Base-by-base conservation (phyloP, 768 basidiomycete species). In the Hysterangium stoloniferum region DNA sequence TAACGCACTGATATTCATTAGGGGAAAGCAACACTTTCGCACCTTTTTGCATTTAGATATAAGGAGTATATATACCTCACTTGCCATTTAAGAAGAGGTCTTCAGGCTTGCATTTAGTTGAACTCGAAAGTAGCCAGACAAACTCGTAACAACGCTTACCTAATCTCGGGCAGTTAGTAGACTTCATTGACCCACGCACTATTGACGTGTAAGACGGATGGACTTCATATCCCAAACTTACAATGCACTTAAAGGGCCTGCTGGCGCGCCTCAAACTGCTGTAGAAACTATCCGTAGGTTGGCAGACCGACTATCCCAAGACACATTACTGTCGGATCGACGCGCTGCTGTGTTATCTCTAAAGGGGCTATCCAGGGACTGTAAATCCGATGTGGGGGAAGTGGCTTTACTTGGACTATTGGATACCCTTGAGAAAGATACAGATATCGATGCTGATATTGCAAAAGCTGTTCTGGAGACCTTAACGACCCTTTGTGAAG, bases 391-490 rank as follows among this genome's bases (percentile, higher is more conserved):
- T 52, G 87, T 97, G 19, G 93, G 91, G 13, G 74, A 79, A 54
- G 74, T 75, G 41, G 86, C 91, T 1, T 72, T 98, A 6, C 68
- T 76, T 7, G 85, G 88, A 3, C 77, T 98, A 15, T 62, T 96
- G 3, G 82, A 85, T 25, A 85, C 90, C 28, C 71, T 97, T 28
- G 76, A 84, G 59, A 86, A 86, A 53, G 94, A 97, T 62, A 87
- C 92, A 0, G 83, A 89, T 57, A 78, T 92, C 45, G 96, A 99
- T 64, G 73, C 82, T 4, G 96, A 98, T 59, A 89, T 87, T 54
- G 94, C 85, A 1, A 96, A 90, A 62, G 94, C 93, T 19, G 83
- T 84, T 4, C 69, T 99, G 58, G 96, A 99, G 70, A 96, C 92
- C 1, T 70, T 98, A 48, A 77, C 80, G 61, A 67, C 82, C 53